Conservation (phyloP, 2,329 filamentous ascomycete species). For the Bipolaris zeicola region DNA sequence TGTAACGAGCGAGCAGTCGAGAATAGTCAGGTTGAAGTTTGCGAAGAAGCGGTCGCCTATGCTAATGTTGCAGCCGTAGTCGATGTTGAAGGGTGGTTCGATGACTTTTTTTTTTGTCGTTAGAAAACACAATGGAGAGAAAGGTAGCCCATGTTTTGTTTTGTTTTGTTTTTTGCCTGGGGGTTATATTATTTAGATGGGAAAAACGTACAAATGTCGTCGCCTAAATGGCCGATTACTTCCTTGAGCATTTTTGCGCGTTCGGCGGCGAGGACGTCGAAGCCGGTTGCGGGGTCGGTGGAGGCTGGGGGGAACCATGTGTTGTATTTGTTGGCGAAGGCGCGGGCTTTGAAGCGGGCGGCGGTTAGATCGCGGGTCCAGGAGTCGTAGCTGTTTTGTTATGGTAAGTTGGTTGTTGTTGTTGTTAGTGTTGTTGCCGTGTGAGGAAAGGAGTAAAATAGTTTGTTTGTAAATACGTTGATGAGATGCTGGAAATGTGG, state of each 20-base stretch:
- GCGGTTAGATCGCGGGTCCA: slow-evolving; percentile 56
- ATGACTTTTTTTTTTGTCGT: slow-evolving; percentile 46
- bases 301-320: slow-evolving; percentile 45
- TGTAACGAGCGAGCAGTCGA: slow-evolving; percentile 59
- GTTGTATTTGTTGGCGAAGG: slow-evolving; percentile 64
- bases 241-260: slow-evolving; percentile 33
- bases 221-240: slow-evolving; percentile 43
- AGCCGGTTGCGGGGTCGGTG: slow-evolving; percentile 24
- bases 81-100: slow-evolving; percentile 66
- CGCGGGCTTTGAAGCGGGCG: slow-evolving; percentile 61
- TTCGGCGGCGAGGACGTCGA: slow-evolving; percentile 32
- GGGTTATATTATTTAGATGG: background rate
- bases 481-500: no score
- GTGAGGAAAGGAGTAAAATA: no score
- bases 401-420: background rate
- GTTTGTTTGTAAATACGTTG: no score
- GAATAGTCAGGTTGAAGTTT: slow-evolving; percentile 62
- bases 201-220: slow-evolving; percentile 17
- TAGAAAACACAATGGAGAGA: no score
- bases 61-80: slow-evolving; percentile 70
- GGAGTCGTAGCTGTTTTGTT: slow-evolving; percentile 55
- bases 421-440: background rate
- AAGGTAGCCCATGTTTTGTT: no score
- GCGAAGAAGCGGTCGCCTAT: slow-evolving; percentile 68
- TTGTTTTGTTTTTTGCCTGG: background rate